These are phyloP conservation scores for Coemansia sp. DNA, from an alignment of 192 early-diverging fungal genomes.

Conservation along the genomic window DNA sequence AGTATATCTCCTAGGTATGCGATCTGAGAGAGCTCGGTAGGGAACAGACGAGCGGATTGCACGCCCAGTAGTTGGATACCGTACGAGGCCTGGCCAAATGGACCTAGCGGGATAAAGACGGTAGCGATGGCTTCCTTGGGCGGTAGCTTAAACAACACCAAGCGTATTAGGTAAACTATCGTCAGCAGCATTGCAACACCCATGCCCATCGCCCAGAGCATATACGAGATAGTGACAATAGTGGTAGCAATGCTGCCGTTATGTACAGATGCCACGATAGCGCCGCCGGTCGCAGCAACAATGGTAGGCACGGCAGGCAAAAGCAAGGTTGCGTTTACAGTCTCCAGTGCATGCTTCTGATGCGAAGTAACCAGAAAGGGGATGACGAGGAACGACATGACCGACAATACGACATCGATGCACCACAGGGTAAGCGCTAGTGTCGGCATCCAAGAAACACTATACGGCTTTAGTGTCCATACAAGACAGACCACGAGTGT, in stretches of 20 bases:
- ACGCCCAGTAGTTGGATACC: conserved; percentile 56
- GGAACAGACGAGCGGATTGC: conserved; percentile 36
- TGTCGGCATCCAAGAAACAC: conserved; percentile 36
- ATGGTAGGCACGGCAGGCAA: conserved; percentile 59
- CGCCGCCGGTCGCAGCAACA: conserved; percentile 55
- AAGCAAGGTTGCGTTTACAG: conserved; percentile 52
- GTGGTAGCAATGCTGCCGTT: conserved; percentile 16
- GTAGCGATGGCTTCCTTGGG: conserved; percentile 57
- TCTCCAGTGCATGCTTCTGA: conserved; percentile 50
- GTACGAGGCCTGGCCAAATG: conserved; percentile 57
- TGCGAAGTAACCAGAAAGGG: conserved; percentile 49
- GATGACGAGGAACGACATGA: conserved; percentile 37
- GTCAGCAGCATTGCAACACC: conserved; percentile 48
- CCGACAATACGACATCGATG: conserved; percentile 42
- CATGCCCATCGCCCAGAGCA: conserved; percentile 59
- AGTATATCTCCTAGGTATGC: conserved; percentile 35
- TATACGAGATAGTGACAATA: conserved; percentile 49
- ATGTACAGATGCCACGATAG: conserved; percentile 28
- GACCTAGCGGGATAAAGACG: conserved; percentile 58
- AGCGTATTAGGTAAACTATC: conserved; percentile 54
- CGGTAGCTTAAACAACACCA: conserved; percentile 56
- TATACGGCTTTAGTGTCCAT: conserved; percentile 25
- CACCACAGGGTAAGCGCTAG: conserved; percentile 56
- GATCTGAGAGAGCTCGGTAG: conserved; percentile 29
- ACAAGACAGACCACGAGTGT: conserved; percentile 44